Conservation (phyloP, 1,284 basidiomycete species). For the Heterobasidion parviporum region DNA sequence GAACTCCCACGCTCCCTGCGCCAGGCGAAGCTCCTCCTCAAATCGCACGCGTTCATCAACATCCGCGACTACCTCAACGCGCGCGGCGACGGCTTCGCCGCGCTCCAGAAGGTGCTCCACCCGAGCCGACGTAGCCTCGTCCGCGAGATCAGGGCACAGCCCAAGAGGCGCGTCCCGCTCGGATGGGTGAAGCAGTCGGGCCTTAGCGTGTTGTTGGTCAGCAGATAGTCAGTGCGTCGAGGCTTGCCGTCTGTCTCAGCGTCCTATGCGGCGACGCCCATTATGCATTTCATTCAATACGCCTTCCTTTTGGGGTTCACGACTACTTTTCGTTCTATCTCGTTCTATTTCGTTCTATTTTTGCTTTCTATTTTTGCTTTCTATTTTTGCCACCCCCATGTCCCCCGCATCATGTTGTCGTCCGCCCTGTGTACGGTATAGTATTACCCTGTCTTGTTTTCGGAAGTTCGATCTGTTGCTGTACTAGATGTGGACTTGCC, state of each 20-base stretch:
- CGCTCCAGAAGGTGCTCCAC: slow-evolving; percentile 53
- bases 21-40: slow-evolving; percentile 55
- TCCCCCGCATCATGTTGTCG: too few species aligned
- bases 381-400: too few species aligned
- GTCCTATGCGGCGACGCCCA: background rate
- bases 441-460: too few species aligned
- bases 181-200: slow-evolving; percentile 58
- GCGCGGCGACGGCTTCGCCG: slow-evolving; percentile 51
- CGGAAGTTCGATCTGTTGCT: too few species aligned
- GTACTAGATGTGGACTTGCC: too few species aligned
- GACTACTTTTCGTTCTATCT: too few species aligned
- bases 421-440: too few species aligned
- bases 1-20: slow-evolving; percentile 48
- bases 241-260: background rate
- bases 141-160: slow-evolving; percentile 38
- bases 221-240: slow-evolving; percentile 2
- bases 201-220: slow-evolving; percentile 53
- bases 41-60: slow-evolving; percentile 58
- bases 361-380: too few species aligned
- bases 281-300: background rate
- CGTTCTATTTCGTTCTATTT: too few species aligned
- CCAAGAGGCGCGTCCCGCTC: slow-evolving; percentile 32
- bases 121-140: slow-evolving; percentile 51
- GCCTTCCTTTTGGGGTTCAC: too few species aligned
- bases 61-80: slow-evolving; percentile 64